Percentiles rank a stretch among this genome's conserved stretches.
phyloP scores from a whole-genome alignment of 2,329 filamentous ascomycete species.

The Phialophora expanda region DNA sequence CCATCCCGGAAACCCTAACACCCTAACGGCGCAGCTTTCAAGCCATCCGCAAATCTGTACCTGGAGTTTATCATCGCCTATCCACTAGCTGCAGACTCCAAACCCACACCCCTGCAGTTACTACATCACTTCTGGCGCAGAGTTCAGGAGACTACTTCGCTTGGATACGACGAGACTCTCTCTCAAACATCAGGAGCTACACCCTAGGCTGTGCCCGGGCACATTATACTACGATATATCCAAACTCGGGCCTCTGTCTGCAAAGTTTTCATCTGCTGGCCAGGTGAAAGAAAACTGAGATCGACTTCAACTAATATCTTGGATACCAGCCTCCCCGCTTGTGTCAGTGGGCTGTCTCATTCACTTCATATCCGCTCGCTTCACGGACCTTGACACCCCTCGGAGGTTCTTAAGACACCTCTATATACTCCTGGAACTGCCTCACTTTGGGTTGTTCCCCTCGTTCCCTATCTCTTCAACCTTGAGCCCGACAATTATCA shows the following conservation, averaged over 20 bases:
- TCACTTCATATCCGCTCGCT: conserved; percentile 27
- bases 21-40: conserved; percentile 23
- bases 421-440: conserved; percentile 31
- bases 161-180: conserved; percentile 31
- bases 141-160: conserved; percentile 32
- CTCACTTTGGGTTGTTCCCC: conserved; percentile 25
- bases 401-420: conserved; percentile 18
- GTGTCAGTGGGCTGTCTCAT: conserved; percentile 29
- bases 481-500: conserved; percentile 15
- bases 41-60: conserved; percentile 28
- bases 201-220: conserved; percentile 34
- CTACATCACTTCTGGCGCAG: conserved; percentile 34
- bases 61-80: conserved; percentile 36
- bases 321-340: conserved; percentile 31
- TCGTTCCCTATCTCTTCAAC: conserved; percentile 15
- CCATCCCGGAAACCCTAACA: conserved; percentile 29
- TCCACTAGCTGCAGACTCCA: conserved; percentile 32
- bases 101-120: conserved; percentile 31
- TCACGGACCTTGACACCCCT: conserved; percentile 19
- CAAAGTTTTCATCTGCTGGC: conserved; percentile 27
- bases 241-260: conserved; percentile 23
- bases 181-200: conserved; percentile 37
- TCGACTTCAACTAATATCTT: conserved; percentile 29
- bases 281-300: conserved; percentile 28
- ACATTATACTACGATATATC: conserved; percentile 25